Evolutionary conservation across 345 rosid genomes (phyloP).

Genomic region (Leavenworthia alabamica): DNA sequence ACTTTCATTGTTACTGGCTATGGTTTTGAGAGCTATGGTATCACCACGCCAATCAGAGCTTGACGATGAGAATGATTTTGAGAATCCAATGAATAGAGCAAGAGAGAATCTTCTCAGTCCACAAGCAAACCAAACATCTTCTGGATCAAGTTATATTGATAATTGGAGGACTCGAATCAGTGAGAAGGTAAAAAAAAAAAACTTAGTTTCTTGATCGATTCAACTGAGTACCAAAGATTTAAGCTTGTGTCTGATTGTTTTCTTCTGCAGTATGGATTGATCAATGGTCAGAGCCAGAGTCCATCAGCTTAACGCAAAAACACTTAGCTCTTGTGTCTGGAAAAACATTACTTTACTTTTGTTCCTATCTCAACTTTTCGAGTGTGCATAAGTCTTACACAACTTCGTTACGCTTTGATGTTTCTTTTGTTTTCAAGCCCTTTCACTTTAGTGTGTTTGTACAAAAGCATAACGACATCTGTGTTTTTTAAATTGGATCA

Average conservation of each 20-base stretch:
- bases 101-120: slow-evolving; percentile 69
- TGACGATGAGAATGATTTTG: slow-evolving; percentile 61
- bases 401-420: not conserved
- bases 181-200: slow-evolving; percentile 58
- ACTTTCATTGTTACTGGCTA: slow-evolving; percentile 57
- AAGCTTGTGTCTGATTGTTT: not conserved
- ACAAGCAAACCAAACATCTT: slow-evolving; percentile 51
- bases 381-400: slow-evolving; percentile 19
- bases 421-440: not conserved
- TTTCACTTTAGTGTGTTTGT: slow-evolving; percentile 1
- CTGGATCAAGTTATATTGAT: slow-evolving; percentile 45
- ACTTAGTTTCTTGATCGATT: not conserved
- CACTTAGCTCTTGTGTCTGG: not conserved
- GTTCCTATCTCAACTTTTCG: not conserved
- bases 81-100: slow-evolving; percentile 46
- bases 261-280: slow-evolving; percentile 23
- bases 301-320: slow-evolving; percentile 24
- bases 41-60: slow-evolving; percentile 46
- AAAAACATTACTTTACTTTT: not conserved
- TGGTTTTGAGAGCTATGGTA: slow-evolving; percentile 69
- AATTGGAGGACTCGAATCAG: slow-evolving; percentile 71
- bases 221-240: not conserved
- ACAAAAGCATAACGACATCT: slow-evolving; percentile 13
- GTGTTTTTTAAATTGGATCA: slow-evolving; percentile 15
- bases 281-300: slow-evolving; percentile 26